A percentile compares a stretch with the other conserved stretches of the same genome.
These are phyloP conservation scores for Cucumis cinereus DNA, from an alignment of 306 rosid genomes.

Conservation along the genomic window DNA sequence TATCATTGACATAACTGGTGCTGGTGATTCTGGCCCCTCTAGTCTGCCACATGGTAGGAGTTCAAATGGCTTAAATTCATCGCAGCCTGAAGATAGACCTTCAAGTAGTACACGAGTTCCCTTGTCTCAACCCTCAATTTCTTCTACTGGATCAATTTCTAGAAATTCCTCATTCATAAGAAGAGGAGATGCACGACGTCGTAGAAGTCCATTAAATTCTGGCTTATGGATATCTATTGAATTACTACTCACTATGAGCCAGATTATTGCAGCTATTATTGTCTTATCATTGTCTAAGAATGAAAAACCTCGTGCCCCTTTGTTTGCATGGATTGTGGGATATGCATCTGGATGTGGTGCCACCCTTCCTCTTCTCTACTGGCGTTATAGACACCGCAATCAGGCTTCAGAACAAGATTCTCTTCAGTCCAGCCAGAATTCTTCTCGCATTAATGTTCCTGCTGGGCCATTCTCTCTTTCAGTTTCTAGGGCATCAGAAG, in stretches of 20 bases:
- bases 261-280: constrained; percentile 68
- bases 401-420: constrained; percentile 59
- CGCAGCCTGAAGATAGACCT: constrained; percentile 41
- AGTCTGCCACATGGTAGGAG: constrained; percentile 39
- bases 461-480: constrained; percentile 57
- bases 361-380: constrained; percentile 80
- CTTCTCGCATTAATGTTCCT: constrained; percentile 60
- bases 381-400: constrained; percentile 79
- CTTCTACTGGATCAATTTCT: constrained; percentile 43
- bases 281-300: constrained; percentile 71
- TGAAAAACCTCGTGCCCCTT: constrained; percentile 70
- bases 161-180: constrained; percentile 50
- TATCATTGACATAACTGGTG: constrained; percentile 45
- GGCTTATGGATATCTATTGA: constrained; percentile 89
- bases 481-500: constrained; percentile 52
- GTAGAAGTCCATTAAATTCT: constrained; percentile 82
- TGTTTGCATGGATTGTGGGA: constrained; percentile 82
- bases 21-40: constrained; percentile 38
- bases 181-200: constrained; percentile 65
- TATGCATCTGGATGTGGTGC: constrained; percentile 90
- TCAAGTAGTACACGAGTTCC: constrained; percentile 22
- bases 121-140: constrained; percentile 25
- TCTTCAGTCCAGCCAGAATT: constrained; percentile 54
- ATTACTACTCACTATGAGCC: constrained; percentile 66
- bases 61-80: constrained; percentile 24